Base-by-base conservation (phyloP, 106 monocot species). In the Phalaenopsis aphrodite region DNA sequence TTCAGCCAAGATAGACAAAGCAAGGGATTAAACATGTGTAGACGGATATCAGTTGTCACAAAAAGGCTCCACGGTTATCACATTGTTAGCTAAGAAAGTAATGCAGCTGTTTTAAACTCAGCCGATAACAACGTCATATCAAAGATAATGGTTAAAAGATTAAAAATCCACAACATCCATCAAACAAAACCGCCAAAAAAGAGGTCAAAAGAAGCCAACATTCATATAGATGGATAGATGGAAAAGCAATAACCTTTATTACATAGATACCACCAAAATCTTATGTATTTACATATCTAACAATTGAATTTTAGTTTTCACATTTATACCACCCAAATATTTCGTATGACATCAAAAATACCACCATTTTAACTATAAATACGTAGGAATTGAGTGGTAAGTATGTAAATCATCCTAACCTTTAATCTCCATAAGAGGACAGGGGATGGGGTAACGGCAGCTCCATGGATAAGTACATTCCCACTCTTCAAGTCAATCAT, bases 371-470 rank as follows among this genome's bases (percentile, higher is more conserved):
- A 30, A 30, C 30, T 30, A 30, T 30, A 30, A 30, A 30, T 30
- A 30, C 30, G 30, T 30, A 30, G 30, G 30, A 30, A 30, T 30
- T 30, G 30, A 30, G 30, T 30, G 30, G 30, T 30, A 0, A 30
- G 30, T 30, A 30, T 30, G 30, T 30, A 30, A 30, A 30, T 30
- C 30, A 30, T 30, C 30, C 30, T 21, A 46, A 90, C 87, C 87
- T 90, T 90, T 37, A 90, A 87, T 79, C 90, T 90, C 90, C 90
- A 90, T 75, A 87, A 81, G 69, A 90, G 73, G 45, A 87, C 46
- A n/a, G 84, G 85, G 49, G 90, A 90, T 52, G 87, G 90, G 77
- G 83, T 81, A n/a, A 90, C 81, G 42, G 78, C 56, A 55, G 78
- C 41, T 42, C 38, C 66, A 58, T 84, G 82, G 43, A 87, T 67